These are phyloP conservation scores for Solanum hybrid DNA, from an alignment of 305 asterid genomes.

Conservation along the genomic window DNA sequence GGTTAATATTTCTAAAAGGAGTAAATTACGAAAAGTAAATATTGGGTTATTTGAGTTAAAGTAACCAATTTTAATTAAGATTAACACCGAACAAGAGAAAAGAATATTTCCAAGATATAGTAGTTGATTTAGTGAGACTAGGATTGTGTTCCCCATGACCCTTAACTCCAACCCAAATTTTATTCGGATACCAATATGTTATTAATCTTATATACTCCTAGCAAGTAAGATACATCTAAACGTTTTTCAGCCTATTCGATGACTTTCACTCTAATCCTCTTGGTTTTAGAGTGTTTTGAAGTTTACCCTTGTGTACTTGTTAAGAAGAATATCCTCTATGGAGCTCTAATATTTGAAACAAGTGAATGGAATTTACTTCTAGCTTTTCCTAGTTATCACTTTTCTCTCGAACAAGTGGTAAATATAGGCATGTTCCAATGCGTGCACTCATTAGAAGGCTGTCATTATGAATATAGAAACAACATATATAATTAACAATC, in stretches of 20 bases:
- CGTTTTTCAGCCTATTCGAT: background rate
- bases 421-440: background rate
- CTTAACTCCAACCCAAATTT: too few species aligned
- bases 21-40: too few species aligned
- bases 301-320: background rate
- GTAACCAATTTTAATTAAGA: background rate
- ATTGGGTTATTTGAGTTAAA: background rate
- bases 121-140: background rate
- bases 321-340: background rate
- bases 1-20: background rate
- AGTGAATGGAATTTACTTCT: background rate
- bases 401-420: background rate
- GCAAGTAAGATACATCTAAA: background rate
- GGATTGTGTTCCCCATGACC: background rate
- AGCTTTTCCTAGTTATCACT: background rate
- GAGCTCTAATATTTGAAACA: background rate
- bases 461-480: background rate
- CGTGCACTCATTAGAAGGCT: background rate
- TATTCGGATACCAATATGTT: background rate
- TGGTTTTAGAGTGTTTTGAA: background rate
- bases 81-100: background rate
- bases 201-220: too few species aligned
- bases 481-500: too few species aligned
- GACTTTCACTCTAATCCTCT: background rate
- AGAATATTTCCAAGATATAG: background rate